Percentiles rank a stretch among this genome's conserved stretches.
These are phyloP conservation scores for Torrubiella hemipterigena DNA, from an alignment of 2,329 filamentous ascomycete species.

Conservation along the genomic window DNA sequence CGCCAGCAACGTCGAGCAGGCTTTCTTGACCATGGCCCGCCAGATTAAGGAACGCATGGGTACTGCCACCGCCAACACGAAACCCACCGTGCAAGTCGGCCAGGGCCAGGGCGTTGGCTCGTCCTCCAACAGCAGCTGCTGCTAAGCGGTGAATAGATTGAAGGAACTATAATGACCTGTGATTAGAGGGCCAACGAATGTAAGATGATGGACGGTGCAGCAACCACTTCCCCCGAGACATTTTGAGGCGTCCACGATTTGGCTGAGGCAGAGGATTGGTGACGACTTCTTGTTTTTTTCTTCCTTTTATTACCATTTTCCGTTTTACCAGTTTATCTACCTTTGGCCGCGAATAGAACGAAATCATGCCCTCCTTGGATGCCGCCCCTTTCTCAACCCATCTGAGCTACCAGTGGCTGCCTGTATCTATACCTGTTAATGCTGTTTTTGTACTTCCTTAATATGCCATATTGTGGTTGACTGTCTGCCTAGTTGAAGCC, in stretches of 20 bases:
- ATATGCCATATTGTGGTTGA: too few species aligned
- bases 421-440: too few species aligned
- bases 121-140: slow-evolving; percentile 77
- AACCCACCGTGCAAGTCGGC: slow-evolving; percentile 92
- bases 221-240: too few species aligned
- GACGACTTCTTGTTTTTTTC: slow-evolving; percentile 1
- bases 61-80: slow-evolving; percentile 86
- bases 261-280: neutral
- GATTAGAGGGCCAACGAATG: too few species aligned
- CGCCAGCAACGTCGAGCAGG: slow-evolving; percentile 98
- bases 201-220: too few species aligned
- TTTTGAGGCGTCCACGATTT: too few species aligned
- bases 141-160: slow-evolving; percentile 54
- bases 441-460: too few species aligned
- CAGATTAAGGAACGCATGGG: slow-evolving; percentile 99
- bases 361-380: neutral
- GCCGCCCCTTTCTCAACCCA: slow-evolving; percentile 1
- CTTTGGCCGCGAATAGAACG: slow-evolving; percentile 1
- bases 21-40: slow-evolving; percentile 98
- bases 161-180: too few species aligned
- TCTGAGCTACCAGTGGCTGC: too few species aligned
- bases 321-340: slow-evolving; percentile 2
- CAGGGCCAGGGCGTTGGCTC: slow-evolving; percentile 89
- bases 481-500: too few species aligned
- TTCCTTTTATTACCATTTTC: slow-evolving; percentile 1